Evolutionary conservation across 768 basidiomycete genomes (phyloP).

Genomic region (Inosperma sp.): DNA sequence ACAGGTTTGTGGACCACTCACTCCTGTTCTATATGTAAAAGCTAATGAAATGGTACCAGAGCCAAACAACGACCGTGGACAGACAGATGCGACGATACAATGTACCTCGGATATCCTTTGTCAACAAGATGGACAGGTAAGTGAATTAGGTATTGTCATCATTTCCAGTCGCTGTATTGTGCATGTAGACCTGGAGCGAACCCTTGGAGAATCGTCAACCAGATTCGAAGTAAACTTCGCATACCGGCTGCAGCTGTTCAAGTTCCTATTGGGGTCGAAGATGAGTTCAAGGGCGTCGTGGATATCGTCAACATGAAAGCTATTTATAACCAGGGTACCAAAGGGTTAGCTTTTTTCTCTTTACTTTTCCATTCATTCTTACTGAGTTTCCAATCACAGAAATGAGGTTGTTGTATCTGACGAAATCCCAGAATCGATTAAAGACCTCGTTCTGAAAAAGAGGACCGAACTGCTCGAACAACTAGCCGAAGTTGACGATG

Average conservation of each 20-base stretch:
- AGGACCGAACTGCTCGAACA: constrained; percentile 90
- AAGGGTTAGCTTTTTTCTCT: constrained; percentile 61
- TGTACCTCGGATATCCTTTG: constrained; percentile 89
- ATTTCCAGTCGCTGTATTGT: not conserved
- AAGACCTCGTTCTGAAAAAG: constrained; percentile 76
- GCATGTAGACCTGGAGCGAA: constrained; percentile 83
- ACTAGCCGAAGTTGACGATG: constrained; percentile 94
- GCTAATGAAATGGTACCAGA: constrained; percentile 41
- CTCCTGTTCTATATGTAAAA: not conserved
- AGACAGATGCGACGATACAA: constrained; percentile 97
- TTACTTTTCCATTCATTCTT: not conserved
- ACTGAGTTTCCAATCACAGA: constrained; percentile 39
- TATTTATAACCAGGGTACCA: constrained; percentile 89
- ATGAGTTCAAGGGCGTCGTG: constrained; percentile 83
- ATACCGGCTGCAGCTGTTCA: constrained; percentile 94
- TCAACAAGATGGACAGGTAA: constrained; percentile 98
- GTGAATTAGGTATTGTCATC: constrained; percentile 6
- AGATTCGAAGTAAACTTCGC: constrained; percentile 86
- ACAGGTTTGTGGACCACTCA: constrained; percentile 45
- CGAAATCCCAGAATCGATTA: constrained; percentile 77
- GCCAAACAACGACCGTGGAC: constrained; percentile 98
- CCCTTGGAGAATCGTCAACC: constrained; percentile 90
- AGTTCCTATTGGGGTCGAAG: constrained; percentile 90
- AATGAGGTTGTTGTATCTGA: constrained; percentile 74
- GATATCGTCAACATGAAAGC: constrained; percentile 94